Evolutionary conservation across 2,329 filamentous ascomycete genomes (phyloP).

Genomic region (Phialophora tarda): DNA sequence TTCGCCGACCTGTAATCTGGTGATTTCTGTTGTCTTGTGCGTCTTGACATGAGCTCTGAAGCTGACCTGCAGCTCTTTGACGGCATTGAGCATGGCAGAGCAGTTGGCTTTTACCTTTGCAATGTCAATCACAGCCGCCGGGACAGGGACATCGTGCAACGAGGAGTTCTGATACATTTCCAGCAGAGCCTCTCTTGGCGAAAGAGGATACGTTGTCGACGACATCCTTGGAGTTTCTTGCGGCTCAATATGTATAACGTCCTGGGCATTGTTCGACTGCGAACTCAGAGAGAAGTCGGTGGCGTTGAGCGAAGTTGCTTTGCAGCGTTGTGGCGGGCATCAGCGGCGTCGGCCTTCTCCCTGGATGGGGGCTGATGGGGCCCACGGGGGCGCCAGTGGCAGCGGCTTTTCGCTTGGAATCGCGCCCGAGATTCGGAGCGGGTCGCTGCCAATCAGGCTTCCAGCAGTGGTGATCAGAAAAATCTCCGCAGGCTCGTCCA

Average conservation of each 20-base stretch:
- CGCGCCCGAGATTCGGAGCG: not conserved
- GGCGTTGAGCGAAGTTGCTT: not conserved
- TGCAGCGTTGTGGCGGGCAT: not conserved
- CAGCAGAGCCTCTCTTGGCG: conserved; percentile 28
- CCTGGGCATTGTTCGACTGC: not conserved
- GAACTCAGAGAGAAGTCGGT: not conserved
- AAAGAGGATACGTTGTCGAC: conserved; percentile 26
- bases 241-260: not conserved
- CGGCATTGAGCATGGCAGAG: conserved; percentile 70
- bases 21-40: conserved; percentile 75
- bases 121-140: conserved; percentile 71
- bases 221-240: conserved; percentile 21
- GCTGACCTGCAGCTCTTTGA: conserved; percentile 62
- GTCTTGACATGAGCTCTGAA: conserved; percentile 84
- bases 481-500: not conserved
- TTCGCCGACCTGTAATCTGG: conserved; percentile 71
- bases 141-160: conserved; percentile 66
- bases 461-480: not conserved
- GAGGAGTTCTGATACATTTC: conserved; percentile 63
- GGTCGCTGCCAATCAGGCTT: not conserved
- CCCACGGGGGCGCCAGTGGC: not conserved
- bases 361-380: not conserved
- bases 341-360: not conserved
- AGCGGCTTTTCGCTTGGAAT: not conserved
- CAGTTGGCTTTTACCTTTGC: conserved; percentile 72